Evolutionary conservation across 2,329 filamentous ascomycete species (phyloP).

Genomic region (Westerdykella ornata): DNA sequence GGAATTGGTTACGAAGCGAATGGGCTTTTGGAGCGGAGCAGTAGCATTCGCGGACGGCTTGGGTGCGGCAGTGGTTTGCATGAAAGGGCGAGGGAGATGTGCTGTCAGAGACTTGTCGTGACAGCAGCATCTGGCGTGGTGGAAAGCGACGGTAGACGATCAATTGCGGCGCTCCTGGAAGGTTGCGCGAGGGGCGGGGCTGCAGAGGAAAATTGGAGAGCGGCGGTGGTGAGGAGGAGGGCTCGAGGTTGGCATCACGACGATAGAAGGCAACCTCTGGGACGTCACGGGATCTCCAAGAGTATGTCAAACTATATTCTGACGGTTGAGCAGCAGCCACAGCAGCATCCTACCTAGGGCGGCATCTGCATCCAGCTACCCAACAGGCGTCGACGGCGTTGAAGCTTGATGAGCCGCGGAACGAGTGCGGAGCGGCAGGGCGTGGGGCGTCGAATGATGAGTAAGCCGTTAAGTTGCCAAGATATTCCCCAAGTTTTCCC

Average conservation of each 20-base stretch:
- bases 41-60: constrained; percentile 25
- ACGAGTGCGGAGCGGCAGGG: no score
- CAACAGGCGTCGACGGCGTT: no score
- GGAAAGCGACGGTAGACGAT: not conserved
- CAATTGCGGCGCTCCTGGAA: not conserved
- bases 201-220: not conserved
- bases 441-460: no score
- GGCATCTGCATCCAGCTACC: no score
- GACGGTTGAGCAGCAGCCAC: no score
- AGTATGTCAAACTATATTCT: no score
- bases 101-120: constrained; percentile 1
- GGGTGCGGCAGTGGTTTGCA: constrained; percentile 28
- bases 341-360: no score
- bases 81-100: constrained; percentile 15
- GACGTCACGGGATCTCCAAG: no score
- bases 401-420: no score
- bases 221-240: not conserved
- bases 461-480: no score
- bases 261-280: no score
- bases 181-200: not conserved
- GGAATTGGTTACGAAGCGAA: constrained; percentile 40
- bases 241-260: not conserved
- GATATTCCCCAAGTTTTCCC: no score
- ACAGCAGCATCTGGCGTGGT: constrained; percentile 2
- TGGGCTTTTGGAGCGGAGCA: constrained; percentile 32